phyloP scores from a whole-genome alignment of 441 rosid genomes.

The Metrosideros polymorpha region DNA sequence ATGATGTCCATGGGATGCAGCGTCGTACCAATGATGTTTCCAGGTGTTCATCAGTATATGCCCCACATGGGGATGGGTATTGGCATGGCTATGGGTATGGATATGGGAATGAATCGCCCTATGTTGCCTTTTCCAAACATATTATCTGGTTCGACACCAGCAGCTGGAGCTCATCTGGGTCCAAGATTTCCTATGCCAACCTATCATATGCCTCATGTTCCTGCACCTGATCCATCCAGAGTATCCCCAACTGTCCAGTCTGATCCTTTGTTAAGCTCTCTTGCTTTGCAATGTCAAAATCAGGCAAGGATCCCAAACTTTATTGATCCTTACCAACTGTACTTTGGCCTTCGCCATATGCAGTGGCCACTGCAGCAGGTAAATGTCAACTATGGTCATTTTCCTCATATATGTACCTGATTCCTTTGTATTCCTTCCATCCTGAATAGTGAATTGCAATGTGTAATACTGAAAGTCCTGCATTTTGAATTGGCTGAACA shows the following conservation, averaged over 20 bases:
- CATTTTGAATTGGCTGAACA: neutral
- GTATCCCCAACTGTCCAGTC: slow-evolving; percentile 30
- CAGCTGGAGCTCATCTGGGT: slow-evolving; percentile 44
- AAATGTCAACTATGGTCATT: neutral
- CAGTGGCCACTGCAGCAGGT: slow-evolving; percentile 56
- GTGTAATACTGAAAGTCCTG: neutral
- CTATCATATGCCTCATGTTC: slow-evolving; percentile 40
- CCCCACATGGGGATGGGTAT: slow-evolving; percentile 60
- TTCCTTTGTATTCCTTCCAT: neutral
- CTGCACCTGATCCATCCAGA: slow-evolving; percentile 49
- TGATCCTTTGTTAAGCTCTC: slow-evolving; percentile 28
- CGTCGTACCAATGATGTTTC: slow-evolving; percentile 84
- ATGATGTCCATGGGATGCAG: slow-evolving; percentile 98
- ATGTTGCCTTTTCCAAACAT: slow-evolving; percentile 73
- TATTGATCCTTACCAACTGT: slow-evolving; percentile 64
- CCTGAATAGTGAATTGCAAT: neutral
- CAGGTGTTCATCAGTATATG: slow-evolving; percentile 73
- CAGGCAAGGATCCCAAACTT: slow-evolving; percentile 33
- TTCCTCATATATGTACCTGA: neutral
- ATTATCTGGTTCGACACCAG: slow-evolving; percentile 40
- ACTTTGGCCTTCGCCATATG: slow-evolving; percentile 39
- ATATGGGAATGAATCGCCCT: slow-evolving; percentile 51
- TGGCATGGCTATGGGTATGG: slow-evolving; percentile 53
- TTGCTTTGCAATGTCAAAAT: slow-evolving; percentile 30
- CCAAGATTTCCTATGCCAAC: slow-evolving; percentile 48